Percentiles rank a stretch among this genome's conserved stretches.
Evolutionary conservation across 1,139 yeast species (phyloP).

Genomic region (Hansenula lynferdii): DNA sequence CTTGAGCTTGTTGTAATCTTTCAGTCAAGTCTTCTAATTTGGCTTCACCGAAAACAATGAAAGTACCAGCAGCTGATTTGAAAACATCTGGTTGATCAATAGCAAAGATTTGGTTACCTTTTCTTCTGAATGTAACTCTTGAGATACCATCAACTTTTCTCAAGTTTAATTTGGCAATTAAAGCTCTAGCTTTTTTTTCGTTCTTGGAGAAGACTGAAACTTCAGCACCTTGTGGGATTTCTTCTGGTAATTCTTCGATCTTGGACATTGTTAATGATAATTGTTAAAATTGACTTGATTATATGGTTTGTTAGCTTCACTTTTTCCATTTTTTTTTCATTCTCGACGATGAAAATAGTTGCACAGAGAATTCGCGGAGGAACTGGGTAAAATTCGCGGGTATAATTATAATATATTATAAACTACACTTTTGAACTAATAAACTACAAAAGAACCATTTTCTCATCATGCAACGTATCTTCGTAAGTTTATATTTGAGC

Average conservation of each 20-base stretch:
- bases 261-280: no score
- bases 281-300: no score
- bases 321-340: constrained; percentile 1
- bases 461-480: no score
- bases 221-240: constrained; percentile 86
- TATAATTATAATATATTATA: no score
- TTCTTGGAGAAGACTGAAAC: constrained; percentile 82
- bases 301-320: no score
- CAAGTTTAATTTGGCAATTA: constrained; percentile 84
- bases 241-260: constrained; percentile 31
- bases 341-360: constrained; percentile 1
- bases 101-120: constrained; percentile 89
- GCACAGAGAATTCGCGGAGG: no score
- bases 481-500: no score
- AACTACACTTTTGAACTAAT: no score
- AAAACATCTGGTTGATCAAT: constrained; percentile 93
- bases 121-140: constrained; percentile 95
- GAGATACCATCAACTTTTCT: constrained; percentile 89
- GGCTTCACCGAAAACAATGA: constrained; percentile 97
- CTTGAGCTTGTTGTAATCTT: constrained; percentile 75
- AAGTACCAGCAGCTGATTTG: constrained; percentile 92
- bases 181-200: constrained; percentile 95
- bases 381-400: constrained; percentile 1
- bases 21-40: constrained; percentile 88
- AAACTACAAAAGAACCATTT: no score